Base-by-base conservation (phyloP, 2,329 filamentous ascomycete genomes). In the Torrubiellomyces zombiae region DNA sequence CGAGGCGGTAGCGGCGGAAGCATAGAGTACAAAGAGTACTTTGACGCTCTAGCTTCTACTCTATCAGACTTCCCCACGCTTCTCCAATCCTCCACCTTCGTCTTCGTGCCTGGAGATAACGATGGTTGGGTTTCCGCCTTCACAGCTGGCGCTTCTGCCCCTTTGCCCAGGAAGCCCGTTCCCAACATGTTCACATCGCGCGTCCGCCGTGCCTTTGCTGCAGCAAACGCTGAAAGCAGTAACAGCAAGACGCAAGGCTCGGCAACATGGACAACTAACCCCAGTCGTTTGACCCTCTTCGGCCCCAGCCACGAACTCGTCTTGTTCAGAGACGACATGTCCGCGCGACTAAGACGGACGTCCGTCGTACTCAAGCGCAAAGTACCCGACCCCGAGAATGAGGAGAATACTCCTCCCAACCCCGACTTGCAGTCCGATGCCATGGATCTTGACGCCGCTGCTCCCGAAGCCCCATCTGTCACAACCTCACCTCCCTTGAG, bases 1-100 rank as follows among this genome's bases (percentile, higher is more conserved):
- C 60, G 67, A 15, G 75, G 78, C 26, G 70, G 72, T 14, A 75
- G 71, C 18, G 75, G 76, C 13, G 80, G 81, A 18, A 86, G 80
- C 48, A 85, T 95, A 38, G 83, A 92, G 52, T 95, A 93, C 56
- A 95, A 95, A 55, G 89, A 95, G 51, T 76, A 79, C 45, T 94
- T 95, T 47, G 83, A 98, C 51, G 70, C 74, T 7, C 65, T 98
- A 9, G 86, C 89, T 3, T 72, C 75, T 3, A 65, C 81, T 1
- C 63, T 98, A 5, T 63, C 79, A 6, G 83, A 95, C 37, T 95
- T 82, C 42, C 81, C 82, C 3, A 62, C 67, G 1, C 63, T 98
- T 9, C 64, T 95, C 21, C 75, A 76, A 28, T 66, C 67, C 14
- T 75, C 79, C 5, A 86, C 79, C 0, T 93, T 95, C 46, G 60